These are phyloP conservation scores for Fusarium citri DNA, from an alignment of 2,329 filamentous ascomycete species.

Conservation along the genomic window DNA sequence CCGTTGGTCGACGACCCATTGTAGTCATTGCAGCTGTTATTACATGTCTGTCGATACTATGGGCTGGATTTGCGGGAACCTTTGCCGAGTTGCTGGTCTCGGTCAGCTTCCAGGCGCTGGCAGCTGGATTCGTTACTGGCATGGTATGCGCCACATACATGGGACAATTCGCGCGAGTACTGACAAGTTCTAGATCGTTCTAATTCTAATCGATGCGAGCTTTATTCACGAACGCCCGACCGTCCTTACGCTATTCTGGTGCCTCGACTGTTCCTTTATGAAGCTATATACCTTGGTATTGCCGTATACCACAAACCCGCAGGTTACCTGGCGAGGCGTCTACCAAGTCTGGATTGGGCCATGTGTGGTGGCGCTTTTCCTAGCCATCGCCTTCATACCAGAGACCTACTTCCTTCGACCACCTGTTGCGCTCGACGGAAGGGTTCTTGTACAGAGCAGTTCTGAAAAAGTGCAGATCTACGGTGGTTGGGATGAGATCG, in stretches of 20 bases:
- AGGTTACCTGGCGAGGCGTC: slow-evolving; percentile 10
- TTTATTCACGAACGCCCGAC: slow-evolving; percentile 37
- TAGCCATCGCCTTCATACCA: slow-evolving; percentile 19
- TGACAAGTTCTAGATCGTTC: slow-evolving; percentile 1
- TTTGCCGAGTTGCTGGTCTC: slow-evolving; percentile 17
- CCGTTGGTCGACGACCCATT: slow-evolving; percentile 29
- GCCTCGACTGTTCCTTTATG: slow-evolving; percentile 7
- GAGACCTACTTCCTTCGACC: slow-evolving; percentile 35
- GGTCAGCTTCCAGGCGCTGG: slow-evolving; percentile 19
- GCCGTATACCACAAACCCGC: neutral
- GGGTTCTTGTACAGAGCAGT: slow-evolving; percentile 12
- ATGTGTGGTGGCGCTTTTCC: neutral
- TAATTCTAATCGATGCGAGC: slow-evolving; percentile 29
- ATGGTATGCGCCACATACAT: slow-evolving; percentile 9
- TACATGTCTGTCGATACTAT: slow-evolving; percentile 11
- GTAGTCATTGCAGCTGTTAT: slow-evolving; percentile 4
- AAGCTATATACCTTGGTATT: slow-evolving; percentile 16
- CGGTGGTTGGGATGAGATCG: slow-evolving; percentile 17
- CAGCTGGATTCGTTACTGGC: slow-evolving; percentile 4
- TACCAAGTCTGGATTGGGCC: slow-evolving; percentile 21
- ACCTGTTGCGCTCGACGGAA: slow-evolving; percentile 28
- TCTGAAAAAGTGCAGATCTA: slow-evolving; percentile 29
- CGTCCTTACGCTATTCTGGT: slow-evolving; percentile 28
- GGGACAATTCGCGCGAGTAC: rapidly evolving
- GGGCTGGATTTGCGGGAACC: slow-evolving; percentile 13